Base-by-base conservation (phyloP, 2,329 filamentous ascomycete species). In the Thelonectria discophora region DNA sequence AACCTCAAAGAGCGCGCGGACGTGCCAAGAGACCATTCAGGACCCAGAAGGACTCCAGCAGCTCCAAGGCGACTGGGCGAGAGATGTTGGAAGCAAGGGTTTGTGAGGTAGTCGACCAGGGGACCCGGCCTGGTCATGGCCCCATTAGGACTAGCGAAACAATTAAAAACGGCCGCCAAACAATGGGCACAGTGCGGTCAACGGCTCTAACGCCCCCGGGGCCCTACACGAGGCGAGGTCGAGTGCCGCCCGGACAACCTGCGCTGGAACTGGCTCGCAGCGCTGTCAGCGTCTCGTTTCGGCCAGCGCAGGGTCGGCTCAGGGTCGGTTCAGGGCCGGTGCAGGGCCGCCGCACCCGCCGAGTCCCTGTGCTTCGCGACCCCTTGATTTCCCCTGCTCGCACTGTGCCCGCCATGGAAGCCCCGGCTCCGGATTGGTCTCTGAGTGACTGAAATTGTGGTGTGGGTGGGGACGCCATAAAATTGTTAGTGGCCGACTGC, bases 101-200 rank as follows among this genome's bases (percentile, higher is more conserved):
- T 3, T 55, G 65, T 64, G 46, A 50, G 69, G 65, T 67, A 64
- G 62, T 62, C 63, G 47, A 60, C 65, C 68, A 69, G 65, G 69
- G 69, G 61, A 58, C 48, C 58, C 66, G 45, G 63, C 45, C 49
- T 52, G 65, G 56, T 61, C 71, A 62, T 53, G 39, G 30, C 60
- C 60, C 42, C 55, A 68, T 69, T 45, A 57, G 64, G 46, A 32
- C 63, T 69, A 70, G 69, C 69, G 68, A 72, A 72, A 72, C 69
- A 61, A 64, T 60, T 61, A 54, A 60, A 50, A 64, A 58, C 60
- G 54, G 60, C 58, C 62, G 61, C 68, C 60, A 63, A 47, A 18
- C 12, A 40, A 17, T 58, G 55, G 49, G 60, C 60, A 68, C 66
- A 11, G 66, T 68, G 60, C n/a, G n/a, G n/a, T n/a, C n/a, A n/a